These are phyloP conservation scores for Cryptococcus neoformans DNA, from an alignment of 1,284 basidiomycete genomes.

Conservation along the genomic window DNA sequence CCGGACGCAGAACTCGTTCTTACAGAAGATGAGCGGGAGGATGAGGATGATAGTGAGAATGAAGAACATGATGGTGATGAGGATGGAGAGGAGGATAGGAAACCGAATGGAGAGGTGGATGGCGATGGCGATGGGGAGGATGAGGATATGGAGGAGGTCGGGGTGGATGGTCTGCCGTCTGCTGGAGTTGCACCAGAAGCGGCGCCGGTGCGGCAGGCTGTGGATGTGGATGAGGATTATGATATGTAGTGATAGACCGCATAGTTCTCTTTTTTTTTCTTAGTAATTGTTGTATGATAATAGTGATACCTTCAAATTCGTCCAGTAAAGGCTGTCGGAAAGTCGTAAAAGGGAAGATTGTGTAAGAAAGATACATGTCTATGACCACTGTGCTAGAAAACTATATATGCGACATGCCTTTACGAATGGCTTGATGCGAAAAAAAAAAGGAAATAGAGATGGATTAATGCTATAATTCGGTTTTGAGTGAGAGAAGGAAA, in stretches of 20 bases:
- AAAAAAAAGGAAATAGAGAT: no score
- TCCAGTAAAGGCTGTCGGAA: no score
- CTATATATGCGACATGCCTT: no score
- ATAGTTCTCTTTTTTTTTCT: no score
- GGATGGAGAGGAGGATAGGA: conserved; percentile 15
- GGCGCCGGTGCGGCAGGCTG: conserved; percentile 12
- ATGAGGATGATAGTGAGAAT: conserved; percentile 11
- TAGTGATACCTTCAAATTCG: no score
- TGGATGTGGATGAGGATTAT: conserved; percentile 46
- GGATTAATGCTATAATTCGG: no score
- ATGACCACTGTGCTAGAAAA: no score
- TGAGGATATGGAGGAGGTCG: conserved; percentile 43
- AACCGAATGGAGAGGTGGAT: conserved; percentile 16
- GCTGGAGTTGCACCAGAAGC: neutral
- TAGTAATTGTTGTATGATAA: no score
- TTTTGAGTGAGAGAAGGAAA: no score
- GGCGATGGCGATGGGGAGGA: conserved; percentile 19
- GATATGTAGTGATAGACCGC: conserved; percentile 21
- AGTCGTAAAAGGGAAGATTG: no score
- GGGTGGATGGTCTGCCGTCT: conserved; percentile 10
- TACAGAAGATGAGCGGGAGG: conserved; percentile 13
- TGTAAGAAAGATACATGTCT: no score
- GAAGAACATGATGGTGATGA: conserved; percentile 29
- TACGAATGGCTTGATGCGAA: no score
- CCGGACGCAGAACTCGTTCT: conserved; percentile 71